Base-by-base conservation (phyloP, 2,329 filamentous ascomycete species). In the Allantophomopsis cytisporea region DNA sequence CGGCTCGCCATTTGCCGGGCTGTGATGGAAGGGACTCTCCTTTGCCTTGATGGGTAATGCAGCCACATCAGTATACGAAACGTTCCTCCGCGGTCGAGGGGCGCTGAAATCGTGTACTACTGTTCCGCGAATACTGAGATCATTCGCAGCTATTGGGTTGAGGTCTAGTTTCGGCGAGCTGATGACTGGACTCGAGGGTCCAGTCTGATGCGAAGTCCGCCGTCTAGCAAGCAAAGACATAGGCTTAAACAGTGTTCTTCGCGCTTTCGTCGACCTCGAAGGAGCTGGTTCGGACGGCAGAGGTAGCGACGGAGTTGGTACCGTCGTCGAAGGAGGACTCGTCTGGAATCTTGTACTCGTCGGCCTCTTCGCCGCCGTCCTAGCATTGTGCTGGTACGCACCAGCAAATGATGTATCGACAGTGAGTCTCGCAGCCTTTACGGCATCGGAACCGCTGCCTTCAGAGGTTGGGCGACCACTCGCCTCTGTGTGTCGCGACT, bases 91-190 rank as follows among this genome's bases (percentile, higher is more conserved):
- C 17, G 64, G 65, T 37, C 73, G 62, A 2, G 75, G 76, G 0
- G 71, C 73, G 50, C 74, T 80, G 49, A 79, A 81, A 54, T 76
- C 77, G 52, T 82, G 78, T 37, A 80, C 68, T 36, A 67, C 64
- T 7, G 71, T 82, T 37, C 73, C 78, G 50, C 66, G 68, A 45
- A 82, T 82, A 8, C 73, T 66, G 14, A 76, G 76, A 48, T 80
- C 76, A 47, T 79, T 77, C 53, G 16, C 59, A 56, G 35, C 5
- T 28, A 28, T 10, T 12, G 23, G 23, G 10, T 28, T 28, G 5
- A 28, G 11, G 8, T 28, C 23, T 28, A 28, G 3, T 28, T 28
- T 28, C 10, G 23, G 23, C 23, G 23, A 28, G 23, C 23, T 28
- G 23, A 28, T 4, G 10, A 28, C 23, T 3, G 23, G 23, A 28